phyloP scores from a whole-genome alignment of 176 grass and related monocot genomes.

The Bromus sterilis region DNA sequence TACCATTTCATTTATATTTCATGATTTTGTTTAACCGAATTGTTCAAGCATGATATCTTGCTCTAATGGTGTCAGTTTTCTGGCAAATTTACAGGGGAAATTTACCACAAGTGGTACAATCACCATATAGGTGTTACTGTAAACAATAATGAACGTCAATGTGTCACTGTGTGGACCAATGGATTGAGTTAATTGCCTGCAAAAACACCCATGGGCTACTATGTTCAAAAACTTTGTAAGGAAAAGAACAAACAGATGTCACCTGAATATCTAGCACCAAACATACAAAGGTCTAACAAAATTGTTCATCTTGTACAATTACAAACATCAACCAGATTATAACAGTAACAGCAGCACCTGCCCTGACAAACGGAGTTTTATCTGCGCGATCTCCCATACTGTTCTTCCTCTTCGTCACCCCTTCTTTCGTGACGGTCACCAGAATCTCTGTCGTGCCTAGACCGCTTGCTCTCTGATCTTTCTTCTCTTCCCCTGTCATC shows the following conservation, averaged over 20 bases:
- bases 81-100: not conserved
- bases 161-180: not conserved
- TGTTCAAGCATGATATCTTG: not conserved
- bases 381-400: not conserved
- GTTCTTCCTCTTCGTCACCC: not conserved
- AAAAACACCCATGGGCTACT: not conserved
- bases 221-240: not conserved
- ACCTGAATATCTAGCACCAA: not conserved
- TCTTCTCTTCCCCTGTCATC: conserved; percentile 35
- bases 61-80: not conserved
- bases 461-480: conserved; percentile 27
- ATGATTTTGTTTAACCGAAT: not conserved
- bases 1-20: not conserved
- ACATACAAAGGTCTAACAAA: not conserved
- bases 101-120: not conserved
- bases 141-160: not conserved
- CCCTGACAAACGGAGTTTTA: not conserved
- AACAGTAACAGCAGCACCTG: not conserved
- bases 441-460: conserved; percentile 3
- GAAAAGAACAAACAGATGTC: not conserved
- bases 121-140: not conserved
- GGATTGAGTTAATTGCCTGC: not conserved
- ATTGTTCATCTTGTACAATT: not conserved
- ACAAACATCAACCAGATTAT: not conserved
- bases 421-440: conserved; percentile 3